phyloP scores from a whole-genome alignment of 2,329 filamentous ascomycete species.

The Drechslerella coelobrocha region DNA sequence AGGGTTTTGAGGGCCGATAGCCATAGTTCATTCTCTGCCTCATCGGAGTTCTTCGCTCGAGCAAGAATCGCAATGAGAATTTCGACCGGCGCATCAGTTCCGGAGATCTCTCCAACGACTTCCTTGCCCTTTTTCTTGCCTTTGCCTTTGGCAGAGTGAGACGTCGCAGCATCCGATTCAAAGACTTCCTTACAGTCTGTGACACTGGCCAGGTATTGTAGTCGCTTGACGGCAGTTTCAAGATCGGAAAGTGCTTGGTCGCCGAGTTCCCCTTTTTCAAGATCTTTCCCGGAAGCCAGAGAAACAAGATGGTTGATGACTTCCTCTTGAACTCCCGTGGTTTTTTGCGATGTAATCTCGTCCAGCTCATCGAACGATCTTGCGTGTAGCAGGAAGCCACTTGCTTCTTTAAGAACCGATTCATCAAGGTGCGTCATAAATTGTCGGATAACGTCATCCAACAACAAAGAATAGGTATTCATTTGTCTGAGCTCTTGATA shows the following conservation, averaged over 20 bases:
- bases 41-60: conserved; percentile 76
- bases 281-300: conserved; percentile 73
- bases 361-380: conserved; percentile 86
- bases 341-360: conserved; percentile 80
- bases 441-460: conserved; percentile 92
- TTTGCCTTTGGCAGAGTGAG: conserved; percentile 56
- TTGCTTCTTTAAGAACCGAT: conserved; percentile 81
- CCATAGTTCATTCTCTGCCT: conserved; percentile 79
- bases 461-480: conserved; percentile 76
- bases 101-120: conserved; percentile 58
- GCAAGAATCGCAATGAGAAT: conserved; percentile 75
- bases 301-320: conserved; percentile 74
- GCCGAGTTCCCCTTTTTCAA: conserved; percentile 75
- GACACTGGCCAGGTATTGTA: conserved; percentile 79
- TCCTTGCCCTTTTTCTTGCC: conserved; percentile 58
- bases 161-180: conserved; percentile 64
- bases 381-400: conserved; percentile 80
- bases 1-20: conserved; percentile 76
- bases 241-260: conserved; percentile 72
- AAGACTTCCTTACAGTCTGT: conserved; percentile 78
- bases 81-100: conserved; percentile 67
- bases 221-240: conserved; percentile 75
- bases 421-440: conserved; percentile 92
- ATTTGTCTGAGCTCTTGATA: conserved; percentile 88
- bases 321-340: conserved; percentile 85